phyloP scores from a whole-genome alignment of 371 early-diverging fungal species.

The Mucor mucedo region DNA sequence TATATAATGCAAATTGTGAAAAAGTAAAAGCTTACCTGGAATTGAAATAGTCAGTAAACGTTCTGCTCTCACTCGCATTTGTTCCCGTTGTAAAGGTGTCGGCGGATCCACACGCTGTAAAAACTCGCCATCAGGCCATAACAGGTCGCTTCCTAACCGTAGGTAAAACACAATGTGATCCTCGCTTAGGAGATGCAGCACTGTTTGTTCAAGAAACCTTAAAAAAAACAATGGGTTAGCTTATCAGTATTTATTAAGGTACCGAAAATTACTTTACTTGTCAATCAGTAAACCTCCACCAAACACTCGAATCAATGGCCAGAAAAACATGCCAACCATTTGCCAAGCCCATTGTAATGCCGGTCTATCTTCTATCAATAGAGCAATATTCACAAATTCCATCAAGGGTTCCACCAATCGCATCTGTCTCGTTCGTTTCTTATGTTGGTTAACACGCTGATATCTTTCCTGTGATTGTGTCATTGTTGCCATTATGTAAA shows the following conservation, averaged over 20 bases:
- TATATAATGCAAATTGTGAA: not conserved
- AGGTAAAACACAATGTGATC: conserved; percentile 59
- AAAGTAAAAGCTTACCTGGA: conserved; percentile 35
- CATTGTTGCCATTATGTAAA: conserved; percentile 37
- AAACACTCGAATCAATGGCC: conserved; percentile 51
- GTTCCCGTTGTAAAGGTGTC: conserved; percentile 39
- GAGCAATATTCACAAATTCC: conserved; percentile 39
- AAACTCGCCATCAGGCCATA: conserved; percentile 64
- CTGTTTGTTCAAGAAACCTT: conserved; percentile 56
- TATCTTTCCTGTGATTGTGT: conserved; percentile 54
- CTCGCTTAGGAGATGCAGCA: conserved; percentile 63
- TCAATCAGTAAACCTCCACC: conserved; percentile 53
- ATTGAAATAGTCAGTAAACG: conserved; percentile 39
- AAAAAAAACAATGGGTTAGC: conserved; percentile 19
- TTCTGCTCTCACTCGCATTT: conserved; percentile 48
- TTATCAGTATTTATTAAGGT: not conserved
- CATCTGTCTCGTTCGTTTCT: conserved; percentile 43
- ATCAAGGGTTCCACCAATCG: conserved; percentile 45
- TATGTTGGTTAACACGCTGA: conserved; percentile 44
- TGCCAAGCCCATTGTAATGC: conserved; percentile 51
- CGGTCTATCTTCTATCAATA: conserved; percentile 42
- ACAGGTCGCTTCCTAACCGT: conserved; percentile 55
- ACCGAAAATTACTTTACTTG: conserved; percentile 28
- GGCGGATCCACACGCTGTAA: conserved; percentile 42
- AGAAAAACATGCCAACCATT: conserved; percentile 53